Conservation (phyloP, 345 rosid genomes). For the Geranium brycei region DNA sequence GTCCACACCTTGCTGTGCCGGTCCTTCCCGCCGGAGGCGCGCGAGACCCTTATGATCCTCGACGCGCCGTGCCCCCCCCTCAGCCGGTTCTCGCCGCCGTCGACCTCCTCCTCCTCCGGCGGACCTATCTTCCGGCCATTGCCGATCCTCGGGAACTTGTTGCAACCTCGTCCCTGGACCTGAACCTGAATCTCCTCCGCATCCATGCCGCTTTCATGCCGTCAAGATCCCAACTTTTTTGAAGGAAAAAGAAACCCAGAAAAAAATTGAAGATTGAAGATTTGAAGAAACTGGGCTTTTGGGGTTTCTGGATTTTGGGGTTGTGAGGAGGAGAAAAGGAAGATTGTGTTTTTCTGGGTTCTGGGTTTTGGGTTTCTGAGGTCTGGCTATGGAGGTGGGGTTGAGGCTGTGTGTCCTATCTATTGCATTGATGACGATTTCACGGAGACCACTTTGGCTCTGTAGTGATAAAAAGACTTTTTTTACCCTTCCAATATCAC, state of each 20-base stretch:
- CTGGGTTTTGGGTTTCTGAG: constrained; percentile 1
- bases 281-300: neutral
- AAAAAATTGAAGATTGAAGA: neutral
- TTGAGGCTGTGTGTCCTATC: constrained; percentile 31
- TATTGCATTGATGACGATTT: constrained; percentile 46
- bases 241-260: neutral
- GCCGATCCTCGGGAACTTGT: constrained; percentile 43
- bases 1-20: constrained; percentile 98
- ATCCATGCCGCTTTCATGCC: constrained; percentile 89
- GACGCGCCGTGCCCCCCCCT: constrained; percentile 67
- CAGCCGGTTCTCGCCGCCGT: constrained; percentile 20
- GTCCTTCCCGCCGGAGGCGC: constrained; percentile 96
- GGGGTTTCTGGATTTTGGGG: too few species aligned
- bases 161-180: constrained; percentile 40
- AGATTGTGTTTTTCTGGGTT: neutral
- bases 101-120: constrained; percentile 37
- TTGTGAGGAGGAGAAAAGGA: constrained; percentile 7
- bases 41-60: constrained; percentile 84
- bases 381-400: constrained; percentile 21
- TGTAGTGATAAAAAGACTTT: constrained; percentile 23
- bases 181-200: constrained; percentile 61
- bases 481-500: constrained; percentile 54
- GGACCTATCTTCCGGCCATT: constrained; percentile 32
- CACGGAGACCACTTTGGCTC: constrained; percentile 32
- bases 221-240: constrained; percentile 8